These are phyloP conservation scores for Pythium scleroteichum DNA, from an alignment of 352 stramenopile genomes.

Conservation along the genomic window DNA sequence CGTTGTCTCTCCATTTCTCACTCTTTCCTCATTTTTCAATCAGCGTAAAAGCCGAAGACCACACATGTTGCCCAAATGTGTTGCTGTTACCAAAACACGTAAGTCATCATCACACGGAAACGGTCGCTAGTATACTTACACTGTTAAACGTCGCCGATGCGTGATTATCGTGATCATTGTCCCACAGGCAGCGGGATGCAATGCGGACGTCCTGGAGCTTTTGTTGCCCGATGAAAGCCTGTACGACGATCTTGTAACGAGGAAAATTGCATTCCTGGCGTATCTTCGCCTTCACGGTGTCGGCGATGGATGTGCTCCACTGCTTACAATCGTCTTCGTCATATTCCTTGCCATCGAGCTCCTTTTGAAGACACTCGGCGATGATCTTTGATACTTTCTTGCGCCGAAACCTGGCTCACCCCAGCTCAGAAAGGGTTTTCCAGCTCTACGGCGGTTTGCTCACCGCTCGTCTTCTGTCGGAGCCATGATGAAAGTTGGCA, in stretches of 20 bases:
- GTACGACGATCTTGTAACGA: constrained; percentile 94
- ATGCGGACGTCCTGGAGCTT: constrained; percentile 93
- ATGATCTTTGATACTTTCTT: constrained; percentile 79
- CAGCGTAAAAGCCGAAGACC: constrained; percentile 90
- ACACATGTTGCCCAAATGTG: constrained; percentile 89
- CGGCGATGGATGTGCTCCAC: constrained; percentile 68
- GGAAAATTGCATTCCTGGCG: constrained; percentile 70
- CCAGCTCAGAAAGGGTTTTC: neutral
- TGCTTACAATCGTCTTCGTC: constrained; percentile 68
- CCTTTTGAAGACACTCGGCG: constrained; percentile 58
- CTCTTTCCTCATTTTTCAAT: constrained; percentile 44
- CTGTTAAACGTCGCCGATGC: constrained; percentile 87
- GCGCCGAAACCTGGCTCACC: constrained; percentile 58
- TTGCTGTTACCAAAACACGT: constrained; percentile 41
- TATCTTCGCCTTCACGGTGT: constrained; percentile 64
- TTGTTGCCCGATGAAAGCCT: constrained; percentile 93
- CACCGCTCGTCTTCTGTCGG: constrained; percentile 78
- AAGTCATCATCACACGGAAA: neutral
- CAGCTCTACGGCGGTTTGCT: neutral
- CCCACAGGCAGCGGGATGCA: constrained; percentile 93
- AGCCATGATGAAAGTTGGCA: constrained; percentile 85
- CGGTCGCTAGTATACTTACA: constrained; percentile 33
- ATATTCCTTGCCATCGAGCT: constrained; percentile 75
- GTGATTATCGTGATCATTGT: constrained; percentile 94
- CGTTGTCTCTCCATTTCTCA: too few species aligned